These are phyloP conservation scores for Aspergillus sp. DNA, from an alignment of 2,329 filamentous ascomycete genomes.

Conservation along the genomic window DNA sequence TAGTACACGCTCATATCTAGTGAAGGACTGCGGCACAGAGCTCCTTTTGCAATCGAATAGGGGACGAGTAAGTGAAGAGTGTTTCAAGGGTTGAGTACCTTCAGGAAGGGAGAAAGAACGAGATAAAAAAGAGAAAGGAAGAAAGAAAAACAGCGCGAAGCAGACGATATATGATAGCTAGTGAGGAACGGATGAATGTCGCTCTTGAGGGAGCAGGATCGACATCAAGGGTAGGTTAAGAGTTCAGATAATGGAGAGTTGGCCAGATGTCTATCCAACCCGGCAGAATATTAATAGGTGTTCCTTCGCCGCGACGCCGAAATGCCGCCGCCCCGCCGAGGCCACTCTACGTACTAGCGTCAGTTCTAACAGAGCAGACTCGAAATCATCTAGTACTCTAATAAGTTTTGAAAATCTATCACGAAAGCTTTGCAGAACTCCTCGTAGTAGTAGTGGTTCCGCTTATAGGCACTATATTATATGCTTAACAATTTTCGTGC, in stretches of 20 bases:
- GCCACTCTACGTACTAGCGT: conserved; percentile 3
- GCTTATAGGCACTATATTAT: background rate
- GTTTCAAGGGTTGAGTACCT: background rate
- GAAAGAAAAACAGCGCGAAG: background rate
- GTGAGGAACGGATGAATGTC: background rate
- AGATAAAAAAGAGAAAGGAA: too few relatives aligned
- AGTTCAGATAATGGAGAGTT: conserved; percentile 19
- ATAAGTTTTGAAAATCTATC: background rate
- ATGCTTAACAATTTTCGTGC: background rate
- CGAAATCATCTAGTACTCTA: background rate
- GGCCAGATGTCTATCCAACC: conserved; percentile 19
- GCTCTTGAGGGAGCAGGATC: conserved; percentile 7
- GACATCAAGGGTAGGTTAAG: background rate
- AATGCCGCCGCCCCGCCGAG: conserved; percentile 15
- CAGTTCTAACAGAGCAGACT: background rate
- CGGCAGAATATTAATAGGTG: conserved; percentile 19
- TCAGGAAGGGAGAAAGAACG: background rate
- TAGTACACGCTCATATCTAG: conserved; percentile 16
- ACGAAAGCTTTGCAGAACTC: background rate
- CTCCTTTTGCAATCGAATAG: conserved; percentile 8
- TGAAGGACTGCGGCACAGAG: conserved; percentile 2
- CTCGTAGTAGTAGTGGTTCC: background rate
- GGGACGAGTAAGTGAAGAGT: background rate
- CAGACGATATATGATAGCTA: background rate
- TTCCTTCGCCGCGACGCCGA: conserved; percentile 8